Percentiles rank a stretch among this genome's conserved stretches.
These are phyloP conservation scores for Botrytis sinoallii DNA, from an alignment of 2,329 filamentous ascomycete species.

Conservation along the genomic window DNA sequence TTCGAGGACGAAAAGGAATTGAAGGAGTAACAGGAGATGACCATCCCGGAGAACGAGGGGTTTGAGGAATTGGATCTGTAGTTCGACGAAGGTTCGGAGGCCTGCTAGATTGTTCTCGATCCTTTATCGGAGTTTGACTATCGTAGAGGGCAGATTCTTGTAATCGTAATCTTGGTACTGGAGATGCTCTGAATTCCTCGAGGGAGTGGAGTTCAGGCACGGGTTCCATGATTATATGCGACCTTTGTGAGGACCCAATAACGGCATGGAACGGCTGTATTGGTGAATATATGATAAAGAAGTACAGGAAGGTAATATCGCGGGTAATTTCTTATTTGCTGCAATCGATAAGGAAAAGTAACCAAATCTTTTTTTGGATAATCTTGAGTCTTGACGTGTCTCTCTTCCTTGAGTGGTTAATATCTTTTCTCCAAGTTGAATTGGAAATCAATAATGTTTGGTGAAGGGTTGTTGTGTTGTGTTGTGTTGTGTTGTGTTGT, in stretches of 20 bases:
- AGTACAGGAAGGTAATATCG: background rate
- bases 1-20: conserved; percentile 59
- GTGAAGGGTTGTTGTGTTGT: background rate
- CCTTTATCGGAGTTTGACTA: conserved; percentile 20
- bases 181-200: conserved; percentile 61
- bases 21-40: conserved; percentile 39
- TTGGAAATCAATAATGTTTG: background rate
- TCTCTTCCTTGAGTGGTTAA: background rate
- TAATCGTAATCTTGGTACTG: conserved; percentile 53
- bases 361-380: background rate
- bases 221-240: conserved; percentile 54
- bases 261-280: conserved; percentile 11
- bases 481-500: background rate
- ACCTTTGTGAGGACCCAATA: conserved; percentile 18
- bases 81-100: conserved; percentile 54
- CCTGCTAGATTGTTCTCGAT: conserved; percentile 39
- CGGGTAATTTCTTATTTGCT: conserved; percentile 10
- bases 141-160: conserved; percentile 31
- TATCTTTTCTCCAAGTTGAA: background rate
- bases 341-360: background rate
- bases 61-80: conserved; percentile 54
- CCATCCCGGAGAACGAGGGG: conserved; percentile 47
- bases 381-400: background rate
- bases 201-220: conserved; percentile 67
- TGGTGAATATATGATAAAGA: conserved; percentile 12